phyloP scores from a whole-genome alignment of 2,329 filamentous ascomycete genomes.

The Talaromyces sp. region DNA sequence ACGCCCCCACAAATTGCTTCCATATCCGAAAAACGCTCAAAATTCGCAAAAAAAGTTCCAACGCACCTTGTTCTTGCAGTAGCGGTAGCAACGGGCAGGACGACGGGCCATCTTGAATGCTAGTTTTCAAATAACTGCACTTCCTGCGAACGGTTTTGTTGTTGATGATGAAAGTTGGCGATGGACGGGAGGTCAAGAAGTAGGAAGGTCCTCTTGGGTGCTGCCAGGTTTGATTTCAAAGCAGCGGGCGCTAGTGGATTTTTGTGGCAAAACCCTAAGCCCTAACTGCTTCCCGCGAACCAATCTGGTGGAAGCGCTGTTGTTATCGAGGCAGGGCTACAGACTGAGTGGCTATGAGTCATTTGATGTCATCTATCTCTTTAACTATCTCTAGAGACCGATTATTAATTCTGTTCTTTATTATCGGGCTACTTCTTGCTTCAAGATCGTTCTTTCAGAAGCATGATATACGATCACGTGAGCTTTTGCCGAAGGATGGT shows the following conservation, averaged over 20 bases:
- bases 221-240: conserved; percentile 44
- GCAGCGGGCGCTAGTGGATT: conserved; percentile 37
- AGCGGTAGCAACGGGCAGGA: conserved; percentile 99
- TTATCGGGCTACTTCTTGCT: not conserved
- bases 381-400: not conserved
- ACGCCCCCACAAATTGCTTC: conserved; percentile 30
- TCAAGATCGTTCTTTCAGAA: not conserved
- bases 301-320: not conserved
- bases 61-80: conserved; percentile 99
- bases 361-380: not conserved
- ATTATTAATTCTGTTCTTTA: not conserved
- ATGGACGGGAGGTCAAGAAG: conserved; percentile 36
- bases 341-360: conserved; percentile 8
- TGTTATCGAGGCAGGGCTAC: not conserved
- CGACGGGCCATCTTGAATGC: conserved; percentile 94
- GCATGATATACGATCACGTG: not conserved
- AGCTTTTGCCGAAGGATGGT: not conserved
- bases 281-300: conserved; percentile 31
- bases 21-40: conserved; percentile 1
- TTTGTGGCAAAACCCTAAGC: conserved; percentile 45
- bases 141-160: conserved; percentile 46
- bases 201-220: too few relatives aligned
- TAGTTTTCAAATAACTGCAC: conserved; percentile 43
- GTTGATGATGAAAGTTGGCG: conserved; percentile 10
- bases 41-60: conserved; percentile 22